Evolutionary conservation across 495 filamentous ascomycete genomes (phyloP).

Genomic region (Penicillium cinerascens): DNA sequence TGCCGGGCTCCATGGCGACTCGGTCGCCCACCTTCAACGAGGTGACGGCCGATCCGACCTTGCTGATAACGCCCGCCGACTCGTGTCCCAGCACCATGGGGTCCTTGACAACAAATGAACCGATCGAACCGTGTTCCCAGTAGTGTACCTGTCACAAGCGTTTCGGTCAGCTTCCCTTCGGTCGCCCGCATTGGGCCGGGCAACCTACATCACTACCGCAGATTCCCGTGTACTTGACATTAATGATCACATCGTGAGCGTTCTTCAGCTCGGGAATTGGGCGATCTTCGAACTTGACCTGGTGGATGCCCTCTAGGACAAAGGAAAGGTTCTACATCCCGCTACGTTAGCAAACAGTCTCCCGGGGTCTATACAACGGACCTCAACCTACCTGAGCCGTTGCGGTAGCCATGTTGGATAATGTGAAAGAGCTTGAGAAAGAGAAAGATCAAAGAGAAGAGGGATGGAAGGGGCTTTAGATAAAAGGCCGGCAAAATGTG

Average conservation of each 20-base stretch:
- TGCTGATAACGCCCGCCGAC: constrained; percentile 69
- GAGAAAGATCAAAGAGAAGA: neutral
- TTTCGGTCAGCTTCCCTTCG: neutral
- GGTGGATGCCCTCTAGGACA: constrained; percentile 68
- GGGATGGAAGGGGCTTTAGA: neutral
- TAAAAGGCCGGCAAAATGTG: constrained; percentile 3
- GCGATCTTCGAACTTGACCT: constrained; percentile 70
- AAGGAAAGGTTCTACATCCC: constrained; percentile 81
- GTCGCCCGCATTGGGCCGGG: neutral
- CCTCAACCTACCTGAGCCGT: constrained; percentile 23
- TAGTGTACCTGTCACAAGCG: constrained; percentile 63
- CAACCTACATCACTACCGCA: constrained; percentile 76
- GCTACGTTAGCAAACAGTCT: constrained; percentile 2
- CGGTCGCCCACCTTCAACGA: constrained; percentile 43
- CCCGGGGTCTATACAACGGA: neutral
- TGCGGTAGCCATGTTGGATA: constrained; percentile 9
- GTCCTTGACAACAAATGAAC: constrained; percentile 71
- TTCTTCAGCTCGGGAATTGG: constrained; percentile 65
- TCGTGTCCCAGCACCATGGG: constrained; percentile 96
- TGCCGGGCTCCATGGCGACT: constrained; percentile 54
- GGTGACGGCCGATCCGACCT: constrained; percentile 56
- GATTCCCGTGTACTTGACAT: constrained; percentile 83
- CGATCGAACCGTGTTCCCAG: constrained; percentile 81
- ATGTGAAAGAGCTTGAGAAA: neutral
- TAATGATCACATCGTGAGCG: constrained; percentile 74